These are phyloP conservation scores for Salvia rosmarinus DNA, from an alignment of 257 asterid species.

Conservation along the genomic window DNA sequence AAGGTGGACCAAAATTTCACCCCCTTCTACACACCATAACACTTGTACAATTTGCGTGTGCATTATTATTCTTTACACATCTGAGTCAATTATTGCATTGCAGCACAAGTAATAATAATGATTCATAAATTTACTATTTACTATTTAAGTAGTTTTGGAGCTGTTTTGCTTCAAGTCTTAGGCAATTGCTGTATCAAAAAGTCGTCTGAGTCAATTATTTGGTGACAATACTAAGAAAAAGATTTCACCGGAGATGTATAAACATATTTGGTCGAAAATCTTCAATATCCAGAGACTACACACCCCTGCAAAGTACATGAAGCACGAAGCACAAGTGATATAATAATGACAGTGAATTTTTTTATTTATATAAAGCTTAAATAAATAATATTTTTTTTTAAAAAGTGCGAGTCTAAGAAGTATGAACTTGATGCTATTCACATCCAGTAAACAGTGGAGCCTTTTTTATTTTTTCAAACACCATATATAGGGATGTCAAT, in stretches of 20 bases:
- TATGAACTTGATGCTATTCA: not conserved
- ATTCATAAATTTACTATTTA: too few species aligned
- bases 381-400: too few species aligned
- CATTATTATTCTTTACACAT: not conserved
- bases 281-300: conserved; percentile 10
- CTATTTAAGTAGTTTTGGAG: too few species aligned
- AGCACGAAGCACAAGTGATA: too few species aligned
- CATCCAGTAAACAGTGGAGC: too few species aligned
- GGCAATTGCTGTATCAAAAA: too few species aligned
- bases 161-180: too few species aligned
- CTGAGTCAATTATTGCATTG: not conserved
- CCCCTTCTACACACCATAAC: not conserved
- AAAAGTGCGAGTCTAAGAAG: not conserved
- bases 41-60: not conserved
- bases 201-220: not conserved
- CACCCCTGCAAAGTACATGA: not conserved
- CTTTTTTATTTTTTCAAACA: too few species aligned
- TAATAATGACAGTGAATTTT: too few species aligned
- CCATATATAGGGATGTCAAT: too few species aligned
- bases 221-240: not conserved
- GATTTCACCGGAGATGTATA: not conserved
- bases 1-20: not conserved
- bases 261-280: not conserved
- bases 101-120: too few species aligned
- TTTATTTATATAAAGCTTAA: not conserved